Evolutionary conservation across 2,329 filamentous ascomycete genomes (phyloP), one percentile per base, ranked within the genome.

Genomic region (Diaporthe amygdali): DNA sequence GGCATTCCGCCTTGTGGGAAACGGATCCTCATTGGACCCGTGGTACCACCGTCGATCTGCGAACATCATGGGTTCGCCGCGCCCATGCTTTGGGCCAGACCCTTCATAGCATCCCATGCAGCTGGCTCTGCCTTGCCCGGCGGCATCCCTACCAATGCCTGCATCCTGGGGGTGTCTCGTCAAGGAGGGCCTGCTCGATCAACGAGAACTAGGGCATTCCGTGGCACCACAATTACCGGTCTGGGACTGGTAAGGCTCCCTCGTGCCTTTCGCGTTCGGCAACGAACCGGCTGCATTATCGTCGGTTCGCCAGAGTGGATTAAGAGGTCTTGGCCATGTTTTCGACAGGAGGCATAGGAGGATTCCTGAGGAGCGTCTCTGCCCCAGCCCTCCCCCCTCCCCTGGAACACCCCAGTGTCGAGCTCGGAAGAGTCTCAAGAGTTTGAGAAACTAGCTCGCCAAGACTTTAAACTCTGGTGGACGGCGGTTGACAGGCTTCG

Each of bases 11-110:
- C 32, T 20, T 22, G 20, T 61, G 52, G 41, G 66, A 55, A 56
- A 68, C 63, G 47, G 63, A 51, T 52, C 44, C 52, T 61, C 34
- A 27, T 49, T 54, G 55, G 49, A 59, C n/a, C 32, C 54, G 55
- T 66, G 49, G 51, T 55, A 71, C 66, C 41, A 51, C 37, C 30
- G 49, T 47, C 59, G 59, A 66, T 66, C 49, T 44, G 59, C 59
- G 41, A 64, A 64, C 59, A 64, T n/a, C 59, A 64, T 37, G 41
- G 44, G 27, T n/a, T 64, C 32, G 27, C 51, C 51, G 51, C 30
- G 15, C 25, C 51, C 7, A n/a, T 27, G 59, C 59, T 47, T 49
- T 47, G n/a, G 30, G 15, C 59, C 44, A 15, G 25, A 37, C 44
- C 30, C 44, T 64, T 47, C 41, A 49, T 64, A 25, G 41, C 44